Percentiles rank a stretch among this genome's conserved stretches.
Conservation (phyloP, 2,329 filamentous ascomycete genomes). For the Zelopaecilomyces penicillatus region DNA sequence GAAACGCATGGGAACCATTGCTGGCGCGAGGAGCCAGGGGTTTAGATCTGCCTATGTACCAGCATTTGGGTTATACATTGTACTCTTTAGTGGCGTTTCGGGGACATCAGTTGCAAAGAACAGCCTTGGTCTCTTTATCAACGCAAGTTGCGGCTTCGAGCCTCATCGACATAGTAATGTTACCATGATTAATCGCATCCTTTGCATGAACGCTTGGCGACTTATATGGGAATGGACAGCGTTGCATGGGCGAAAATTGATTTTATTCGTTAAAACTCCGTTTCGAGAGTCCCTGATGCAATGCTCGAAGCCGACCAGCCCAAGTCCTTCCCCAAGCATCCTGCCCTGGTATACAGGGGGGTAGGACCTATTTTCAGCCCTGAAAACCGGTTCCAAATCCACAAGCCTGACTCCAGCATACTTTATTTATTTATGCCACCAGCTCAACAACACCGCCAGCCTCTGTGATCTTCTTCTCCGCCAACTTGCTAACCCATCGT, state of each 20-base stretch:
- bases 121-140: too few relatives aligned
- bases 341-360: conserved; percentile 9
- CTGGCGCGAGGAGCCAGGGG: too few relatives aligned
- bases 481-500: conserved; percentile 89
- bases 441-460: conserved; percentile 94
- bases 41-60: too few relatives aligned
- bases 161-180: too few relatives aligned
- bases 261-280: conserved; percentile 33
- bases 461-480: conserved; percentile 98
- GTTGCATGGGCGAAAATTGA: conserved; percentile 26
- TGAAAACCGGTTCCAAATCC: conserved; percentile 20
- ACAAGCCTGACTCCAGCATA: conserved; percentile 23
- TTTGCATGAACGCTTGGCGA: too few relatives aligned
- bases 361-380: conserved; percentile 12
- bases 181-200: too few relatives aligned
- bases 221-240: not conserved
- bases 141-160: too few relatives aligned
- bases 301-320: conserved; percentile 33
- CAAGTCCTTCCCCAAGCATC: conserved; percentile 15
- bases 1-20: not conserved
- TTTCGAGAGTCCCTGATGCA: conserved; percentile 33
- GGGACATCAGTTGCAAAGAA: too few relatives aligned
- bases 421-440: conserved; percentile 57
- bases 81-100: too few relatives aligned
- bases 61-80: too few relatives aligned